Conservation (phyloP, 805 yeast genomes). For the Torulaspora franciscae region DNA sequence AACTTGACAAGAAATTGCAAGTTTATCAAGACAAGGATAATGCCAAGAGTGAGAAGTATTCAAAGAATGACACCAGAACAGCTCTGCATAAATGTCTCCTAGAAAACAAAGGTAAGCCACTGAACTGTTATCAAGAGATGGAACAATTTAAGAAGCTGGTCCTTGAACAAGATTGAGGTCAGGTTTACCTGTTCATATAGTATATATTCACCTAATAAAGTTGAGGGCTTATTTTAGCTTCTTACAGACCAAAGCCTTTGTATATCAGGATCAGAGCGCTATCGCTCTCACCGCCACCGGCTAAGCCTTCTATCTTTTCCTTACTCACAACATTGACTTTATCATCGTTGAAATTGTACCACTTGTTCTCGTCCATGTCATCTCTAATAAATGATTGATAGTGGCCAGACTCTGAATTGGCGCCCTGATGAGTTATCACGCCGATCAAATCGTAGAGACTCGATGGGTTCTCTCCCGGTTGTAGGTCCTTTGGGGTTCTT, state of each 20-base stretch:
- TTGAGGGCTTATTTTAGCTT: conserved; percentile 3
- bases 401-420: conserved; percentile 96
- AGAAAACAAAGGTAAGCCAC: conserved; percentile 56
- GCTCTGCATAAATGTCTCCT: conserved; percentile 55
- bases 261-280: conserved; percentile 86
- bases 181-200: conserved; percentile 2
- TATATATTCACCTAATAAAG: conserved; percentile 10
- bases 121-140: conserved; percentile 81
- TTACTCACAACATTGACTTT: conserved; percentile 71
- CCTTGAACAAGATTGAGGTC: conserved; percentile 13
- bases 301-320: conserved; percentile 75
- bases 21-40: conserved; percentile 36
- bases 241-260: conserved; percentile 66
- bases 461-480: conserved; percentile 72
- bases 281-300: conserved; percentile 98
- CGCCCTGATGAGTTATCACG: conserved; percentile 88
- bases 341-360: conserved; percentile 97
- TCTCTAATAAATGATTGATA: conserved; percentile 87
- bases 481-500: conserved; percentile 45
- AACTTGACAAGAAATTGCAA: conserved; percentile 37
- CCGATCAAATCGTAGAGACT: conserved; percentile 80
- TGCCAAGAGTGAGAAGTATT: conserved; percentile 13
- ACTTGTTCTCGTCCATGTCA: conserved; percentile 62
- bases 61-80: conserved; percentile 38
- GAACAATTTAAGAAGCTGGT: conserved; percentile 61